Conservation (phyloP, 768 basidiomycete genomes). For the Inosperma sp. region DNA sequence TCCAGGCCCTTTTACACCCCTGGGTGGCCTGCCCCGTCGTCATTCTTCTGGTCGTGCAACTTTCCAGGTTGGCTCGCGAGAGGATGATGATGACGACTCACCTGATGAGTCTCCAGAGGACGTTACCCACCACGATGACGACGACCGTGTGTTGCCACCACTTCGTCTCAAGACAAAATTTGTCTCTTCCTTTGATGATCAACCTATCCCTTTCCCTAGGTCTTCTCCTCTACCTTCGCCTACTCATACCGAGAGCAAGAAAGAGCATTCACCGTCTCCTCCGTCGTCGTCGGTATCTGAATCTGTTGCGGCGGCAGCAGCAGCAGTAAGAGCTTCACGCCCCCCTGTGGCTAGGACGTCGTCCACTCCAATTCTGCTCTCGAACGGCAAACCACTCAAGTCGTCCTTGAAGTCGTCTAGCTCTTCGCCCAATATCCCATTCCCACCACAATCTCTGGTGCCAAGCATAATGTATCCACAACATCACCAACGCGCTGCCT, state of each 20-base stretch:
- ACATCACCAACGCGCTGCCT: constrained; percentile 15
- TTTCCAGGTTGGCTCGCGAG: constrained; percentile 37
- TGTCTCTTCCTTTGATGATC: constrained; percentile 10
- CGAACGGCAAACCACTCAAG: constrained; percentile 84
- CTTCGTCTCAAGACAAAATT: constrained; percentile 19
- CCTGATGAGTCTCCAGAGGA: constrained; percentile 28
- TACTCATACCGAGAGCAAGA: constrained; percentile 9
- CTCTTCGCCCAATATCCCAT: constrained; percentile 45
- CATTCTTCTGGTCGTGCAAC: constrained; percentile 17
- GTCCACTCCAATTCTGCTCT: constrained; percentile 51
- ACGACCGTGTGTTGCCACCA: constrained; percentile 16
- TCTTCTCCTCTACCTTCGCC: constrained; percentile 27
- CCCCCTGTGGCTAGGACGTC: constrained; percentile 49
- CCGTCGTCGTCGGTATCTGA: constrained; percentile 14
- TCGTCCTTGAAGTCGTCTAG: constrained; percentile 69
- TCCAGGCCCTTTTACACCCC: constrained; percentile 21
- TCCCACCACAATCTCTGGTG: constrained; percentile 27
- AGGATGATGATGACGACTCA: constrained; percentile 33
- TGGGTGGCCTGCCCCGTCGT: constrained; percentile 7
- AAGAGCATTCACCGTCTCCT: constrained; percentile 27
- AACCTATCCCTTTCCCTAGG: constrained; percentile 42
- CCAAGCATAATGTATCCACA: constrained; percentile 27
- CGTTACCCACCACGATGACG: constrained; percentile 15
- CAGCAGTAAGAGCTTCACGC: constrained; percentile 23
- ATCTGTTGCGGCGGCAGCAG: background rate